A percentile compares a stretch with the other conserved stretches of the same genome.
These are phyloP conservation scores for Tieghemiomyces parasiticus DNA, from an alignment of 192 early-diverging fungal species.

Conservation along the genomic window DNA sequence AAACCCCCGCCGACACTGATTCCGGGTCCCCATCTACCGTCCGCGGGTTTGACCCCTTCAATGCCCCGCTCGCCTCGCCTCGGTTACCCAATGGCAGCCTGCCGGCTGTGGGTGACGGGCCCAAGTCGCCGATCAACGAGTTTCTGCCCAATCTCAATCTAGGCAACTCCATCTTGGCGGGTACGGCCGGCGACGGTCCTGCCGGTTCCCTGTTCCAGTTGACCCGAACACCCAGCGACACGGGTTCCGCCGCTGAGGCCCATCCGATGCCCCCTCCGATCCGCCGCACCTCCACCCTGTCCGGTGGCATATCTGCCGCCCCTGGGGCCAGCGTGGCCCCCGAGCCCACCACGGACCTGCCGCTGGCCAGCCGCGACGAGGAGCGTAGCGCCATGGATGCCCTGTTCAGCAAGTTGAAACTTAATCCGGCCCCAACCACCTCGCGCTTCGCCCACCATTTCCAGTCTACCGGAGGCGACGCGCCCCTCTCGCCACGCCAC, in stretches of 20 bases:
- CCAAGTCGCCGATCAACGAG: neutral
- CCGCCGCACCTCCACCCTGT: neutral
- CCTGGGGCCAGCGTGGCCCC: neutral
- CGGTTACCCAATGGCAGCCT: neutral
- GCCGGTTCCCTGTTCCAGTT: neutral
- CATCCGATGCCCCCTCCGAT: neutral
- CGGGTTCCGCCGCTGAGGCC: neutral
- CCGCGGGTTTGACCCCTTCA: slow-evolving; percentile 4
- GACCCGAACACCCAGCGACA: neutral
- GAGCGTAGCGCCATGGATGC: slow-evolving; percentile 9
- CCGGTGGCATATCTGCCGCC: neutral
- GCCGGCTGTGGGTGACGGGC: no score
- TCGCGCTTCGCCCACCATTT: neutral
- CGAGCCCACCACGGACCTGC: neutral
- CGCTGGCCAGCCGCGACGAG: neutral
- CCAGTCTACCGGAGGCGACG: no score
- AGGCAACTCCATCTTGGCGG: neutral
- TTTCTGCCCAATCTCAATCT: slow-evolving; percentile 4
- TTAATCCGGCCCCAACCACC: neutral
- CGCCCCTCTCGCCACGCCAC: no score
- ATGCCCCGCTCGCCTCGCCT: neutral
- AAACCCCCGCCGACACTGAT: no score
- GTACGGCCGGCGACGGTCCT: neutral
- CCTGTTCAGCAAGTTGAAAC: slow-evolving; percentile 1
- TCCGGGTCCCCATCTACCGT: no score